A percentile compares a stretch with the other conserved stretches of the same genome.
Conservation (phyloP, 73 alveolate genomes). For the Tetrahymena malaccensis region DNA sequence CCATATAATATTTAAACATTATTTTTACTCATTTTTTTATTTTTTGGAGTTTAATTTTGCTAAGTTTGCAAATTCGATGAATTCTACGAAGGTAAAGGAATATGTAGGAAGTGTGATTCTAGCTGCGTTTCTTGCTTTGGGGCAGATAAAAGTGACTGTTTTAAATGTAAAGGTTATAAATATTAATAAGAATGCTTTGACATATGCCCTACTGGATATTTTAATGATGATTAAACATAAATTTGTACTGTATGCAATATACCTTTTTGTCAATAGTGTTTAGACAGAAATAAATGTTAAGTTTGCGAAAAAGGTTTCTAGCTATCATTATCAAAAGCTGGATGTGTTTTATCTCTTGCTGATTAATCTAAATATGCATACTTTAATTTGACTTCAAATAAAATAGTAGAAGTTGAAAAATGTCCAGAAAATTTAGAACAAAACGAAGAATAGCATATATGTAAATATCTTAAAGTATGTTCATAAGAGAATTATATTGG, state of each 20-base stretch:
- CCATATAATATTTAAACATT: neutral
- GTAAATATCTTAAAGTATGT: neutral
- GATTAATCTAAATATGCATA: neutral
- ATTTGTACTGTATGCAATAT: neutral
- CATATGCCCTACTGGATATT: neutral
- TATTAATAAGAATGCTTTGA: neutral
- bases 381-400: neutral
- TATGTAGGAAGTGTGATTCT: neutral
- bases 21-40: neutral
- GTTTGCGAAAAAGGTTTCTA: neutral
- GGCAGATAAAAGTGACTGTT: neutral
- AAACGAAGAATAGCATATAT: neutral
- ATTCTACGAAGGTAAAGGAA: neutral
- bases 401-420: neutral
- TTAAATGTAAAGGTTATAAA: neutral
- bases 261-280: neutral
- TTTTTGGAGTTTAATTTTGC: neutral
- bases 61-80: neutral
- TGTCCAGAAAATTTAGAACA: neutral
- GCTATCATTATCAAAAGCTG: neutral
- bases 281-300: neutral
- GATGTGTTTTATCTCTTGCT: neutral
- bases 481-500: neutral
- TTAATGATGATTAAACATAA: neutral
- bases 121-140: neutral